These are phyloP conservation scores for Hypomontagnella monticulosa DNA, from an alignment of 495 filamentous ascomycete genomes.

Conservation along the genomic window DNA sequence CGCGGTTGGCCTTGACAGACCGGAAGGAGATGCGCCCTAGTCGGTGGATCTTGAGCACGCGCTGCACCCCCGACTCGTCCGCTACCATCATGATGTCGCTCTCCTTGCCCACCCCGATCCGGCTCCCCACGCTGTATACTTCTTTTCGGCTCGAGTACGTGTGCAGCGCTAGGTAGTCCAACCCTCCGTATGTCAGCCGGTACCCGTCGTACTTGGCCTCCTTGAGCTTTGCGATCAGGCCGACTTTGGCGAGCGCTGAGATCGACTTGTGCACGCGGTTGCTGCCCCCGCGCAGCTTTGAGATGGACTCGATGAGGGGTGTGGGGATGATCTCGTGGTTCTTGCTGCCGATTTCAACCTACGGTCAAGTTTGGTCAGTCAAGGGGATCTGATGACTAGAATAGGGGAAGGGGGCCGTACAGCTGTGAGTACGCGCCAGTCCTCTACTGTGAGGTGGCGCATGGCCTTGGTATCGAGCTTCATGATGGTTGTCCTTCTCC, in stretches of 20 bases:
- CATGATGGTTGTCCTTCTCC: constrained; percentile 63
- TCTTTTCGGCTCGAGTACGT: constrained; percentile 78
- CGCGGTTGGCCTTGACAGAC: constrained; percentile 91
- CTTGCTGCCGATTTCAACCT: constrained; percentile 92
- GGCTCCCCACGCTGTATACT: constrained; percentile 92
- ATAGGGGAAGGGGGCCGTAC: constrained; percentile 62
- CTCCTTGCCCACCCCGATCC: constrained; percentile 97
- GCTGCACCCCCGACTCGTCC: constrained; percentile 68
- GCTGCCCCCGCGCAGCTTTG: constrained; percentile 81
- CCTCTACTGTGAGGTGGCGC: constrained; percentile 89
- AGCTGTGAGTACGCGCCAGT: constrained; percentile 94
- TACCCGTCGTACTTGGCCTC: constrained; percentile 99
- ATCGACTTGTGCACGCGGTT: constrained; percentile 85
- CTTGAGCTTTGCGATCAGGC: constrained; percentile 89
- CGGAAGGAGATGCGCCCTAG: constrained; percentile 97
- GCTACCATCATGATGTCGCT: constrained; percentile 95
- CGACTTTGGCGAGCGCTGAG: constrained; percentile 89
- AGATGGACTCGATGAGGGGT: constrained; percentile 82
- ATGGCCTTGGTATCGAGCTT: constrained; percentile 91
- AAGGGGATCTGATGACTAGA: constrained; percentile 15
- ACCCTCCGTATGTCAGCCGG: constrained; percentile 93
- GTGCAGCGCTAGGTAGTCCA: constrained; percentile 95
- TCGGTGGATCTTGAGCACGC: constrained; percentile 90
- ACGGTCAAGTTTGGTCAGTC: constrained; percentile 15
- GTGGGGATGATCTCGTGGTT: constrained; percentile 98